Evolutionary conservation across 177 flowering plant species (phyloP), one percentile per base, ranked within the genome.

Genomic region (Vitis hybrid): DNA sequence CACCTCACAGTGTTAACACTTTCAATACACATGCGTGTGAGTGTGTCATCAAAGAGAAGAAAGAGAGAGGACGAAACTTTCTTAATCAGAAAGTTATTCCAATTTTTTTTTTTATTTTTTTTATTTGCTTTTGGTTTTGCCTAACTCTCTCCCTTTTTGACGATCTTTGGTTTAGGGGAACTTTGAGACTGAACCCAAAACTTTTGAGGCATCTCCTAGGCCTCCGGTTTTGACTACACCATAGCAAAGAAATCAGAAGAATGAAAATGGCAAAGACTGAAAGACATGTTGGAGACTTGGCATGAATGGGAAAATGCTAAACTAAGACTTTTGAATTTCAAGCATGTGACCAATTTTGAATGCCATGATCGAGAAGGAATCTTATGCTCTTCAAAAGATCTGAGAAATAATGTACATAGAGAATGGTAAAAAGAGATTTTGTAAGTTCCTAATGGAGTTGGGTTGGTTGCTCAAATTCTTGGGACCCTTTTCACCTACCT

Each of bases 211-310:
- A 73, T 64, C 74, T 69, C 76, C 71, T 5, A 15, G 65, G 64
- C 79, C 75, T 56, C 75, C 74, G 48, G 62, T 68, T 73, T 79
- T 76, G 79, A 73, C 72, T 26, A 61, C 60, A 5, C 11, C 9
- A 51, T 11, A 10, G 45, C 21, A 61, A n/a, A 26, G 26, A 17
- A 10, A 11, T 18, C 10, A 26, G 2, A 21, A 51, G 21, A 34
- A 52, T 52, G 52, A 59, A 62, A 23, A 26, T 15, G 10, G 30
- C 32, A 12, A 6, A n/a, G 3, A 0, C 50, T 15, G 2, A 13
- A 51, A 32, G 56, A 54, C 56, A 54, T 54, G 0, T 17, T 17
- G 17, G 19, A 54, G 17, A 40, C 30, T 26, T 26, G 30, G 30
- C 30, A 26, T 26, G 30, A 26, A 26, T 26, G 30, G 30, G 30